Evolutionary conservation across 2,329 filamentous ascomycete genomes (phyloP).

Genomic region (Trichoderma asperellum): DNA sequence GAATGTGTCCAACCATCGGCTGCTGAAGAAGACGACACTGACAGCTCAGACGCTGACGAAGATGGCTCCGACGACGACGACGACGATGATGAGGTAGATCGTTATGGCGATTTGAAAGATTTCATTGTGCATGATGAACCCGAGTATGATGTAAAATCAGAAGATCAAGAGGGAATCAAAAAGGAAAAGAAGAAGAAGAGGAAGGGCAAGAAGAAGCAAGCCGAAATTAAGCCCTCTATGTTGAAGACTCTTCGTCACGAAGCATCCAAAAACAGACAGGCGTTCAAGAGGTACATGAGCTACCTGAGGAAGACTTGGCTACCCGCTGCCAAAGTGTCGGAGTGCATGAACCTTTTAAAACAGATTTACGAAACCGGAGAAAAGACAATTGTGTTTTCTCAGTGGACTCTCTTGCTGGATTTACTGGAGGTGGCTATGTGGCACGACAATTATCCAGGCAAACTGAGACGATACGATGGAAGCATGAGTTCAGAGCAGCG

Average conservation of each 20-base stretch:
- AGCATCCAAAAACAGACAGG: constrained; percentile 63
- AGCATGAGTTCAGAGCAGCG: constrained; percentile 72
- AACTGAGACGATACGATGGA: constrained; percentile 76
- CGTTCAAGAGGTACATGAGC: constrained; percentile 70
- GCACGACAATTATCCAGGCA: constrained; percentile 62
- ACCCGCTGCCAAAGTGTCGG: constrained; percentile 81
- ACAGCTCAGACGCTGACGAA: constrained; percentile 40
- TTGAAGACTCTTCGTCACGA: constrained; percentile 70
- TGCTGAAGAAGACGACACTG: constrained; percentile 43
- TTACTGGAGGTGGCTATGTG: constrained; percentile 74
- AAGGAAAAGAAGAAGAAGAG: constrained; percentile 40
- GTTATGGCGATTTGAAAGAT: constrained; percentile 50
- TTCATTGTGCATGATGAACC: constrained; percentile 56
- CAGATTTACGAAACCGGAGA: constrained; percentile 65
- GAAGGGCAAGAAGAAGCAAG: constrained; percentile 47
- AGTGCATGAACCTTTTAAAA: constrained; percentile 72
- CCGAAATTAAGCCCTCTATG: constrained; percentile 55
- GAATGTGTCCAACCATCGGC: constrained; percentile 45
- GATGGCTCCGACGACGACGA: constrained; percentile 36
- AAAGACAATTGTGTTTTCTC: constrained; percentile 76
- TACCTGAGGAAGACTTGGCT: constrained; percentile 71
- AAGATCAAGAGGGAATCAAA: constrained; percentile 34
- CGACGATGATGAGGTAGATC: constrained; percentile 44
- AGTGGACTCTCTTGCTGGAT: constrained; percentile 77
- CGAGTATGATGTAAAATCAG: constrained; percentile 39